Evolutionary conservation across 208 protist genomes (phyloP).

Genomic region (Leishmania tarentolae): DNA sequence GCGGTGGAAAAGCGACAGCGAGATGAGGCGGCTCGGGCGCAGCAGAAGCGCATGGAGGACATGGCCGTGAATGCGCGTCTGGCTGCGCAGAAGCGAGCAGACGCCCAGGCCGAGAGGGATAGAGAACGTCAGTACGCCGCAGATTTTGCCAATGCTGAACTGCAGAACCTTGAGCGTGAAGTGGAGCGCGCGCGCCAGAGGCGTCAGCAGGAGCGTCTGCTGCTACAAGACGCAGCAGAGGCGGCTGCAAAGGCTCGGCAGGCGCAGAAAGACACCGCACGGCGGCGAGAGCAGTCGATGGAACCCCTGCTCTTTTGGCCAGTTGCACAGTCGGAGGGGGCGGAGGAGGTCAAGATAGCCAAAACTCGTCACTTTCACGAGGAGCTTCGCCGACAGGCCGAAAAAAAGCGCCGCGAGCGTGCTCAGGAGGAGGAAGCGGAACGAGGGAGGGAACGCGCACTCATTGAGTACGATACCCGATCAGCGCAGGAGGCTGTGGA

Average conservation of each 20-base stretch:
- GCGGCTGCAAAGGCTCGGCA: conserved; percentile 18
- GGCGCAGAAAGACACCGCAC: conserved; percentile 3
- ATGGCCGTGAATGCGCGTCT: conserved; percentile 18
- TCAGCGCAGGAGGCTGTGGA: conserved; percentile 15
- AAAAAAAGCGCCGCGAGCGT: conserved; percentile 25
- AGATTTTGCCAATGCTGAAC: conserved; percentile 14
- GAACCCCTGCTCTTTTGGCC: conserved; percentile 29
- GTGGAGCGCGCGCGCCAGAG: conserved; percentile 17
- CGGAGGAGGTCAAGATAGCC: conserved; percentile 9
- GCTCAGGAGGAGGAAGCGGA: conserved; percentile 15
- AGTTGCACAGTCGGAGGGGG: background rate
- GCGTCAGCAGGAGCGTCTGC: conserved; percentile 25
- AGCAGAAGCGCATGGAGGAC: conserved; percentile 32
- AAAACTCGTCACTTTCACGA: conserved; percentile 21
- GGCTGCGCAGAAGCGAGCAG: conserved; percentile 24
- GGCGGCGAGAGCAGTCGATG: background rate
- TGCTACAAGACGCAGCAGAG: conserved; percentile 21
- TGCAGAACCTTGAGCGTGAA: conserved; percentile 31
- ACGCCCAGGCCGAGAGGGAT: conserved; percentile 22
- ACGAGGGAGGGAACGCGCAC: conserved; percentile 17
- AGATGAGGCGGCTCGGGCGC: conserved; percentile 11
- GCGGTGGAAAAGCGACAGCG: conserved; percentile 26
- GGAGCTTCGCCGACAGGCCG: conserved; percentile 32
- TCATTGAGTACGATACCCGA: conserved; percentile 24
- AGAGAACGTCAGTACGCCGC: conserved; percentile 22